Evolutionary conservation across 805 yeast species (phyloP), one percentile per base, ranked within the genome.

Genomic region (Metschnikowia arizonensis): DNA sequence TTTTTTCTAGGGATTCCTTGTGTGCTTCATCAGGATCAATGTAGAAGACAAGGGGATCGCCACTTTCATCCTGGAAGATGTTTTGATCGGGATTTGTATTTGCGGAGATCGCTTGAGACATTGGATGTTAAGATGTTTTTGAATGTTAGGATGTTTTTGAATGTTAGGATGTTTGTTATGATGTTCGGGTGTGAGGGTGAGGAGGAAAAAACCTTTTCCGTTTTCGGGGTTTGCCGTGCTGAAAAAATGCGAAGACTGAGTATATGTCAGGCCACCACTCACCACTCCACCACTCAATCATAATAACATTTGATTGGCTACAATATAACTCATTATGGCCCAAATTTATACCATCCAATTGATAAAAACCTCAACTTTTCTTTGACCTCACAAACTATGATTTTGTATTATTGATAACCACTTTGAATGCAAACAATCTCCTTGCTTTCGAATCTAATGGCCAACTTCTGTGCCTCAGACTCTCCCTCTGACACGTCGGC

Each of bases 381-480:
- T n/a, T n/a, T n/a, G n/a, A n/a, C n/a, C n/a, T n/a, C n/a, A n/a
- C n/a, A n/a, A n/a, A n/a, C n/a, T n/a, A n/a, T n/a, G n/a, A n/a
- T n/a, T n/a, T n/a, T n/a, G n/a, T n/a, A n/a, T n/a, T n/a, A n/a
- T n/a, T n/a, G n/a, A n/a, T n/a, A n/a, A n/a, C n/a, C n/a, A n/a
- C 91, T 75, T 93, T 93, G 78, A 93, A 93, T 81, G 60, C 90
- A 96, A 59, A 99, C 99, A 62, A 89, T 85, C 70, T 86, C 95
- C 71, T 86, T 85, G 72, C 76, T 80, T 55, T 91, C 93, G 62
- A 93, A 93, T 70, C 99, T 85, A 57, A 93, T 90, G 50, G 99
- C 99, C 68, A 93, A 81, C 44, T 97, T 91, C 71, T 83, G 88
- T 38, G 97, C 96, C 73, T 90, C 97, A 39, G 98, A 87, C 62